phyloP scores from a whole-genome alignment of 2,329 filamentous ascomycete genomes.

The Neopestalotiopsis sp. region DNA sequence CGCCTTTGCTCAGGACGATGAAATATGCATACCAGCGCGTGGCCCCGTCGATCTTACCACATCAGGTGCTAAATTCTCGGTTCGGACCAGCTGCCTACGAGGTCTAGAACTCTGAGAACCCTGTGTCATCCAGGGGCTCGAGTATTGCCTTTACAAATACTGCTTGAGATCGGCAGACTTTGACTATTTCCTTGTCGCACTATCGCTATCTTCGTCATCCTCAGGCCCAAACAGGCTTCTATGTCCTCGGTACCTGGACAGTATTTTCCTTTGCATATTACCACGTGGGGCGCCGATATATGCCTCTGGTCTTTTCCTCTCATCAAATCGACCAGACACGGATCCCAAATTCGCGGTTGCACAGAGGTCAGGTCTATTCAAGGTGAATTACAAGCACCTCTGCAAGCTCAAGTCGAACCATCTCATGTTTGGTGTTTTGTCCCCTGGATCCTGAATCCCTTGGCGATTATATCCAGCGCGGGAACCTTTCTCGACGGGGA shows the following conservation, averaged over 20 bases:
- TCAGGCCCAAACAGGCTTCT: not conserved
- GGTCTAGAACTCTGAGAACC: not conserved
- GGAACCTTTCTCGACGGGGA: not conserved
- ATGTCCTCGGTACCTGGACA: not conserved
- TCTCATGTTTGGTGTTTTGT: not conserved
- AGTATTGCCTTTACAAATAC: not conserved
- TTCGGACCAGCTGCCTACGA: not conserved
- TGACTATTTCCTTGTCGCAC: not conserved
- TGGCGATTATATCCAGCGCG: not conserved
- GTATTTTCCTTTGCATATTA: not conserved
- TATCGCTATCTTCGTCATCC: not conserved
- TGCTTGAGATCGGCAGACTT: not conserved
- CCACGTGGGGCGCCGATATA: not conserved
- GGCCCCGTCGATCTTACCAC: not conserved
- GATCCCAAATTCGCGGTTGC: too few relatives aligned
- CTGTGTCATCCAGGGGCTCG: not conserved
- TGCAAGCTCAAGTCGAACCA: not conserved
- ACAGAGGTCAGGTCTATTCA: not conserved
- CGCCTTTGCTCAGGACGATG: not conserved
- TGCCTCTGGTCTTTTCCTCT: not conserved
- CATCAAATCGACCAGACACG: not conserved
- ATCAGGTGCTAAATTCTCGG: not conserved
- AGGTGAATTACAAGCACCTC: not conserved
- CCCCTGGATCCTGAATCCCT: not conserved
- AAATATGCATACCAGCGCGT: conserved; percentile 2